A percentile compares a stretch with the other conserved stretches of the same genome.
These are phyloP conservation scores for Nyctanthes arbortristis DNA, from an alignment of 257 asterid species.

Conservation along the genomic window DNA sequence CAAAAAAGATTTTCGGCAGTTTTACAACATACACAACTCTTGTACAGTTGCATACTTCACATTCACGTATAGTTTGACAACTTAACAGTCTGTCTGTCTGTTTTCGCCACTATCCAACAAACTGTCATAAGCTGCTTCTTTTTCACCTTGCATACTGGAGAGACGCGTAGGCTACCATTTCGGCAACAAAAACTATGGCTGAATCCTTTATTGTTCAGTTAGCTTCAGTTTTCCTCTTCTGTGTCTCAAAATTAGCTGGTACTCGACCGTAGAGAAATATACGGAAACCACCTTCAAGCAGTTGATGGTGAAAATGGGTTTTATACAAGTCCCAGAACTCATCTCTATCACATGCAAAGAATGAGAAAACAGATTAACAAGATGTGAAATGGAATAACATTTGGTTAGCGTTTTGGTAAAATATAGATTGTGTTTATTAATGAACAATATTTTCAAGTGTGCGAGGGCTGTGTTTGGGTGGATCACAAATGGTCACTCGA, in stretches of 20 bases:
- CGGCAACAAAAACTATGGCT: slow-evolving; percentile 12
- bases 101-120: no score
- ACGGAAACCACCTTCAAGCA: slow-evolving; percentile 67
- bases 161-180: neutral
- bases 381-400: neutral
- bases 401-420: neutral
- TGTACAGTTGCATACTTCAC: slow-evolving; percentile 10
- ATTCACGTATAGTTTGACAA: no score
- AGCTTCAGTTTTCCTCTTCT: slow-evolving; percentile 32
- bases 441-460: neutral
- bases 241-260: slow-evolving; percentile 30
- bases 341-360: slow-evolving; percentile 53
- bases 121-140: neutral
- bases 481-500: no score
- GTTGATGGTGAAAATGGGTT: slow-evolving; percentile 62
- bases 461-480: no score
- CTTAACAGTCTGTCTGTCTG: no score
- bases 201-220: neutral
- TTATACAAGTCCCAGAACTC: slow-evolving; percentile 91
- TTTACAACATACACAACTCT: slow-evolving; percentile 5
- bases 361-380: slow-evolving; percentile 11
- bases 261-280: slow-evolving; percentile 66
- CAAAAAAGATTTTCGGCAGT: neutral
- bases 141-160: slow-evolving; percentile 7
- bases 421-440: neutral